Evolutionary conservation across 2,329 filamentous ascomycete species (phyloP).

Genomic region (Colletotrichum sp.): DNA sequence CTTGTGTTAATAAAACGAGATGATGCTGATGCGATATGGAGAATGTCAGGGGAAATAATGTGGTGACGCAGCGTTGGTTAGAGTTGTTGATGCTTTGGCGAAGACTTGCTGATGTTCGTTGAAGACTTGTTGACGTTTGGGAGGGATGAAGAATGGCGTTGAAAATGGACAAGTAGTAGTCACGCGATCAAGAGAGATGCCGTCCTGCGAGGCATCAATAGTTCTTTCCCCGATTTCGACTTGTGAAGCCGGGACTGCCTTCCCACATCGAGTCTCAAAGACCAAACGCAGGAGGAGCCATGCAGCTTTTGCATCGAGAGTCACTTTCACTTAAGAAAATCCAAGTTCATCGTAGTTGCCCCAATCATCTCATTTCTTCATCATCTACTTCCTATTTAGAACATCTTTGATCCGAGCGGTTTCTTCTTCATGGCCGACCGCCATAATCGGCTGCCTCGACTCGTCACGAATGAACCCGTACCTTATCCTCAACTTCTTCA

Average conservation of each 20-base stretch:
- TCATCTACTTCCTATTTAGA: not conserved
- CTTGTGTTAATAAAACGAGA: not conserved
- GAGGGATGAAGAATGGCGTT: not conserved
- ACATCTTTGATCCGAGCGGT: not conserved
- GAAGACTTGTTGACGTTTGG: not conserved
- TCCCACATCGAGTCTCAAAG: not conserved
- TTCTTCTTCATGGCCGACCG: not conserved
- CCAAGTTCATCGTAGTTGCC: not conserved
- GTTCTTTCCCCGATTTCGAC: not conserved
- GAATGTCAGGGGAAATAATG: not conserved
- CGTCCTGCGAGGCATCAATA: not conserved
- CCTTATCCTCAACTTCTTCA: not conserved
- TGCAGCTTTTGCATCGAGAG: not conserved
- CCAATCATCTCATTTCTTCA: not conserved
- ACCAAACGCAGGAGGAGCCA: not conserved
- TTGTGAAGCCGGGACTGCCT: not conserved
- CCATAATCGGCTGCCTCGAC: not conserved
- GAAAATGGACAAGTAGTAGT: not conserved
- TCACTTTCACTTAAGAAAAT: not conserved
- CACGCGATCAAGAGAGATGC: accelerated
- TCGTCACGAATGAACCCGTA: not conserved
- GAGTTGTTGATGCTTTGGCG: not conserved
- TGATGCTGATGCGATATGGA: not conserved
- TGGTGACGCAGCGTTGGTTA: not conserved
- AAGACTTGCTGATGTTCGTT: not conserved